Evolutionary conservation across 2,329 filamentous ascomycete species (phyloP).

Genomic region (Drechslerella dactyloides): DNA sequence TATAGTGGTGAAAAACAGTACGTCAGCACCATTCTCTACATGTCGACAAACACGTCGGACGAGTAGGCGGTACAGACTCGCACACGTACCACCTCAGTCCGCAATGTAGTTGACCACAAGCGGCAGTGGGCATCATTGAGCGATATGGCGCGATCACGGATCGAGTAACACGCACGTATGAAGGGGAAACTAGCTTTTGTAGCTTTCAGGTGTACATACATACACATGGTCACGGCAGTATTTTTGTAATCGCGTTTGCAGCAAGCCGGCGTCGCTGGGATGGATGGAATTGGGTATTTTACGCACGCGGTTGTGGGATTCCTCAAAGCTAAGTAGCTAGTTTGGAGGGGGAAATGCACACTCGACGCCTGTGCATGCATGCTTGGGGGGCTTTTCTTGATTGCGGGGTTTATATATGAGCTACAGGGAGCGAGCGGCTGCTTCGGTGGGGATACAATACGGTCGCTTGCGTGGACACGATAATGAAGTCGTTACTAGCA

Average conservation of each 20-base stretch:
- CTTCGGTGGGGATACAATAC: neutral
- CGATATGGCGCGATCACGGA: neutral
- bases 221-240: neutral
- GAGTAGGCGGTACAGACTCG: slow-evolving; percentile 13
- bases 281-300: neutral
- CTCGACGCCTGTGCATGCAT: no score
- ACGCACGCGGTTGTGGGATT: neutral
- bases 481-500: neutral
- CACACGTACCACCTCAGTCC: no score
- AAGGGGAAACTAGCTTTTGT: no score
- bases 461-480: neutral
- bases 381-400: neutral
- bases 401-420: slow-evolving; percentile 12
- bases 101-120: no score
- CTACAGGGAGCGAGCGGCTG: neutral
- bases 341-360: neutral
- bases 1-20: slow-evolving; percentile 70
- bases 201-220: slow-evolving; percentile 5
- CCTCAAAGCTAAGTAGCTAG: neutral
- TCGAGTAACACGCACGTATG: neutral
- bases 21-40: slow-evolving; percentile 96
- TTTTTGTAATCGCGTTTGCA: neutral
- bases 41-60: slow-evolving; percentile 65
- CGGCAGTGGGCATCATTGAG: no score
- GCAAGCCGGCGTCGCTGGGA: slow-evolving; percentile 5